Conservation (phyloP, 2,329 filamentous ascomycete genomes). For the Neopestalotiopsis sp. region DNA sequence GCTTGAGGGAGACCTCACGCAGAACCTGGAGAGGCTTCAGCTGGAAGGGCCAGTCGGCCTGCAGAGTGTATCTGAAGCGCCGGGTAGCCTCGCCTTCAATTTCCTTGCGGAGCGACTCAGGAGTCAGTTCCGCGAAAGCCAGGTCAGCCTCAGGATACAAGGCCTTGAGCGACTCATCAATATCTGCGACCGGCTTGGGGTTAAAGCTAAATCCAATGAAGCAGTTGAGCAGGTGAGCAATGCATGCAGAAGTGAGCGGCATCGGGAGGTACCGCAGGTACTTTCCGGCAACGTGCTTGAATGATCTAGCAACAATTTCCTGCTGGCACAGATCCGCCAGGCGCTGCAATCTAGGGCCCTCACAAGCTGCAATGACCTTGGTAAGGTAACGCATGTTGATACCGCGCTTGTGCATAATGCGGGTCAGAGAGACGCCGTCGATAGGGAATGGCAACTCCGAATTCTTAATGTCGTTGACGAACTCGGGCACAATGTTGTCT, state of each 20-base stretch:
- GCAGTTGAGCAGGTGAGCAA: conserved; percentile 92
- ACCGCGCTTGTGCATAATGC: conserved; percentile 92
- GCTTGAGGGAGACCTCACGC: conserved; percentile 85
- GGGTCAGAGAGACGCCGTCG: conserved; percentile 91
- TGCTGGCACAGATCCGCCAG: conserved; percentile 80
- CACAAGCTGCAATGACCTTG: conserved; percentile 74
- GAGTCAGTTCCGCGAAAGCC: conserved; percentile 79
- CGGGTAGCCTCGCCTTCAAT: conserved; percentile 74
- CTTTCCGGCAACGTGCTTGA: conserved; percentile 87
- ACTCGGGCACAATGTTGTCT: conserved; percentile 78
- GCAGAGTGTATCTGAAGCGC: conserved; percentile 79
- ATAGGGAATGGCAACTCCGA: conserved; percentile 97
- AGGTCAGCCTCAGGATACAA: conserved; percentile 86
- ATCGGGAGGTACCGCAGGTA: conserved; percentile 82
- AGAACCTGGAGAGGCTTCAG: conserved; percentile 83
- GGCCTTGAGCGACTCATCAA: conserved; percentile 74
- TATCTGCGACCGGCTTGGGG: conserved; percentile 75
- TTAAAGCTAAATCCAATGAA: conserved; percentile 81
- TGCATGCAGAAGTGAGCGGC: conserved; percentile 78
- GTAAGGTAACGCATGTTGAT: conserved; percentile 98
- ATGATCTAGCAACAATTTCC: conserved; percentile 93
- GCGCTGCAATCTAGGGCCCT: conserved; percentile 75
- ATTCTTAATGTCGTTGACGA: conserved; percentile 86
- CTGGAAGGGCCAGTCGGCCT: conserved; percentile 68
- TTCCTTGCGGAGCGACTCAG: conserved; percentile 70